Evolutionary conservation across 495 filamentous ascomycete species (phyloP).

Genomic region (Tuber magnatum): DNA sequence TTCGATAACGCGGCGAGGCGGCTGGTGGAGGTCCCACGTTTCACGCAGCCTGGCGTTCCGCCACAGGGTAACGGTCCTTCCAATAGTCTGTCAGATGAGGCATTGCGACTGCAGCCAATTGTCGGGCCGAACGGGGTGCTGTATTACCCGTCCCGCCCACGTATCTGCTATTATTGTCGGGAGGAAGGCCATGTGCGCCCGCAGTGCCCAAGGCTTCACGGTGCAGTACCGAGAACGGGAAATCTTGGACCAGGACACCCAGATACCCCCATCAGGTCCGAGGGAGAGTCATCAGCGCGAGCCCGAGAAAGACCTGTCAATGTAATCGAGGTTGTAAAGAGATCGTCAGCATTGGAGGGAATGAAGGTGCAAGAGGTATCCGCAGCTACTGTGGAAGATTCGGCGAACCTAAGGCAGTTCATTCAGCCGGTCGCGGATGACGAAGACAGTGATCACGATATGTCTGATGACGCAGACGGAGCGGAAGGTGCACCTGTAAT

Average conservation of each 20-base stretch:
- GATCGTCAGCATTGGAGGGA: neutral
- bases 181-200: neutral
- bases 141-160: neutral
- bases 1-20: too few species aligned
- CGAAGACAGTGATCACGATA: too few species aligned
- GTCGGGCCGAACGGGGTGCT: neutral
- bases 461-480: too few species aligned
- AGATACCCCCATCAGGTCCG: neutral
- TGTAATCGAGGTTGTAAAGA: neutral
- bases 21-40: too few species aligned
- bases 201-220: neutral
- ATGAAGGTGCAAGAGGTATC: neutral
- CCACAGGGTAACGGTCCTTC: too few species aligned
- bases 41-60: too few species aligned
- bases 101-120: neutral
- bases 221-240: too few species aligned
- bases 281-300: neutral
- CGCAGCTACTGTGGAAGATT: too few species aligned
- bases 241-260: neutral
- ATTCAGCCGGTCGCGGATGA: too few species aligned
- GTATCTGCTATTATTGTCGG: neutral
- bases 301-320: neutral
- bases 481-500: too few species aligned
- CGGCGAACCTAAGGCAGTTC: too few species aligned
- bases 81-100: too few species aligned